These are phyloP conservation scores for Solanum paucissectum DNA, from an alignment of 257 asterid species.

Conservation along the genomic window DNA sequence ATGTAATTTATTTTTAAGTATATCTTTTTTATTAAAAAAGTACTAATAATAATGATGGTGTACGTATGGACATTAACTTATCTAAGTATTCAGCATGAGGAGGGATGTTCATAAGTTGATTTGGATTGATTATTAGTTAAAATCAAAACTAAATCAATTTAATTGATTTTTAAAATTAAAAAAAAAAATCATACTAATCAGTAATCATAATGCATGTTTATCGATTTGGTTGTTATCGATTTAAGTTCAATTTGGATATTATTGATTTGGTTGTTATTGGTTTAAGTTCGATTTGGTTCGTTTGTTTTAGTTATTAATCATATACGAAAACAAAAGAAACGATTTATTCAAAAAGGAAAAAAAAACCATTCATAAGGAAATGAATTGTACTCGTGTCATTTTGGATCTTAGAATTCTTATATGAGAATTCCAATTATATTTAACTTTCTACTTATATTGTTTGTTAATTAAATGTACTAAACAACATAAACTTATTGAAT, in stretches of 20 bases:
- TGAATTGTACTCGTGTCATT: background rate
- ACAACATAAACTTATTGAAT: no score
- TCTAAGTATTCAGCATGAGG: background rate
- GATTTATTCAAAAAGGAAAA: no score
- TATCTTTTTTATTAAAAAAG: background rate
- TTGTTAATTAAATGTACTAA: background rate
- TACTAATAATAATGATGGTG: no score
- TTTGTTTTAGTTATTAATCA: no score
- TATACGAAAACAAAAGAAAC: no score
- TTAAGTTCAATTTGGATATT: no score
- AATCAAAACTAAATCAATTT: no score
- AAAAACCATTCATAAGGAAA: background rate
- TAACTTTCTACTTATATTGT: background rate
- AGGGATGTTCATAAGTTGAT: background rate
- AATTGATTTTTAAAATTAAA: no score
- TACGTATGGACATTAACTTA: background rate
- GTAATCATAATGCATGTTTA: no score
- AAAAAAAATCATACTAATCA: background rate
- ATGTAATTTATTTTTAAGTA: background rate
- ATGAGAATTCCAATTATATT: background rate
- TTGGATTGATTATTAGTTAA: background rate
- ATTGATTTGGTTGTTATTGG: no score
- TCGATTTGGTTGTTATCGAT: no score
- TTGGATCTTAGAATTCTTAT: background rate
- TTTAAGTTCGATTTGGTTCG: background rate